Percentiles rank a stretch among this genome's conserved stretches.
These are phyloP conservation scores for Zasmidium angulare DNA, from an alignment of 2,329 filamentous ascomycete genomes.

Conservation along the genomic window DNA sequence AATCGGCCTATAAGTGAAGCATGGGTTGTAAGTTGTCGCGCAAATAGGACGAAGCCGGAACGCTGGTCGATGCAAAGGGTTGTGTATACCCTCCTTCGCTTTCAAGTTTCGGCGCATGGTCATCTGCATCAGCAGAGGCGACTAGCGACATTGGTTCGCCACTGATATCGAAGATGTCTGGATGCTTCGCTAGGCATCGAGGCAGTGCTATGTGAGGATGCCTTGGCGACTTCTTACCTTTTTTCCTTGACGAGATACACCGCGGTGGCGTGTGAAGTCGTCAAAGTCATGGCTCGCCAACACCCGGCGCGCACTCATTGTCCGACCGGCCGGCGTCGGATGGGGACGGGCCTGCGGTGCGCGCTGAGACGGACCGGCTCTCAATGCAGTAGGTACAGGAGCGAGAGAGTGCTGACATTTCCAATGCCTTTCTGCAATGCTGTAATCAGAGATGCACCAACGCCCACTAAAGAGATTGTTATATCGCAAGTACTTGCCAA, in stretches of 20 bases:
- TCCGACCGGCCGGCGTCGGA: not conserved
- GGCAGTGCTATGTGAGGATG: not conserved
- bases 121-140: not conserved
- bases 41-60: slow-evolving; percentile 1
- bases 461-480: too few species aligned
- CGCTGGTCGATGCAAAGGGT: not conserved
- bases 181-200: not conserved
- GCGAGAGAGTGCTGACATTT: not conserved
- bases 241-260: not conserved
- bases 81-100: not conserved
- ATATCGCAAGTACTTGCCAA: not conserved
- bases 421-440: not conserved
- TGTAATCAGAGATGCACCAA: not conserved
- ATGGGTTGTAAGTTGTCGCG: not conserved
- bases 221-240: not conserved
- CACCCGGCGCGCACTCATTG: not conserved
- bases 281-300: not conserved
- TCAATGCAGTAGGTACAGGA: not conserved
- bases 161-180: not conserved
- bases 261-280: not conserved
- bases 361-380: not conserved
- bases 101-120: not conserved
- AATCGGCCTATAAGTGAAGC: slow-evolving; percentile 18
- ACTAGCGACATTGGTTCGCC: not conserved
- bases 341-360: not conserved